phyloP scores from a whole-genome alignment of 495 filamentous ascomycete species.

The Penicillium pancosmium region DNA sequence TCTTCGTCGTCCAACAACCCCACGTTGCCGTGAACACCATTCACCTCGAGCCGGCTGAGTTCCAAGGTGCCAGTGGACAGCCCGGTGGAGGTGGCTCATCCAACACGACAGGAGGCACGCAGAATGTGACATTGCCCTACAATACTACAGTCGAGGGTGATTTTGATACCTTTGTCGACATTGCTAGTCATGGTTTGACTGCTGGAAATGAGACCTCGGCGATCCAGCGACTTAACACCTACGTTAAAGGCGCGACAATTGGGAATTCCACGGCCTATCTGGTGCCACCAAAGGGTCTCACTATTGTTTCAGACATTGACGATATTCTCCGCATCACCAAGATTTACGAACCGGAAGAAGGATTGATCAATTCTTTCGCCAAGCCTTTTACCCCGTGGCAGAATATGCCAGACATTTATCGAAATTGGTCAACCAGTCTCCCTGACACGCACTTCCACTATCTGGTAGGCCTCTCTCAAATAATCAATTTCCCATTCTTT shows the following conservation, averaged over 20 bases:
- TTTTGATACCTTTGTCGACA: slow-evolving; percentile 67
- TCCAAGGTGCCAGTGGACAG: slow-evolving; percentile 51
- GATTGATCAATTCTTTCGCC: slow-evolving; percentile 77
- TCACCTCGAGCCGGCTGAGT: slow-evolving; percentile 57
- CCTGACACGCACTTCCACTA: slow-evolving; percentile 78
- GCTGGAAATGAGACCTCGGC: slow-evolving; percentile 62
- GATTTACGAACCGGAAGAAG: slow-evolving; percentile 74
- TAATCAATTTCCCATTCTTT: neutral
- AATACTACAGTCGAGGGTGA: slow-evolving; percentile 66
- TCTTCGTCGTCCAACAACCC: slow-evolving; percentile 72
- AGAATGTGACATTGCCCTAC: slow-evolving; percentile 58
- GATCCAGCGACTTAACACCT: slow-evolving; percentile 68
- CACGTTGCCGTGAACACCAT: slow-evolving; percentile 61
- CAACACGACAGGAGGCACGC: slow-evolving; percentile 56
- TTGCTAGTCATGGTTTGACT: slow-evolving; percentile 50
- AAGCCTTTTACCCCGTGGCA: slow-evolving; percentile 69
- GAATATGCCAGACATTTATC: slow-evolving; percentile 77
- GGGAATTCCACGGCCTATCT: slow-evolving; percentile 80
- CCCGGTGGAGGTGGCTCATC: slow-evolving; percentile 55
- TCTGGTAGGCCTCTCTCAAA: slow-evolving; percentile 38
- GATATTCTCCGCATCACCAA: slow-evolving; percentile 82
- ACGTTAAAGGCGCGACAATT: slow-evolving; percentile 59
- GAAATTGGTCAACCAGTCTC: slow-evolving; percentile 63
- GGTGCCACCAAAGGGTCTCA: slow-evolving; percentile 66
- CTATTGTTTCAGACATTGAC: slow-evolving; percentile 75